These are phyloP conservation scores for Zymoseptoria passerinii DNA, from an alignment of 2,329 filamentous ascomycete species.

Conservation along the genomic window DNA sequence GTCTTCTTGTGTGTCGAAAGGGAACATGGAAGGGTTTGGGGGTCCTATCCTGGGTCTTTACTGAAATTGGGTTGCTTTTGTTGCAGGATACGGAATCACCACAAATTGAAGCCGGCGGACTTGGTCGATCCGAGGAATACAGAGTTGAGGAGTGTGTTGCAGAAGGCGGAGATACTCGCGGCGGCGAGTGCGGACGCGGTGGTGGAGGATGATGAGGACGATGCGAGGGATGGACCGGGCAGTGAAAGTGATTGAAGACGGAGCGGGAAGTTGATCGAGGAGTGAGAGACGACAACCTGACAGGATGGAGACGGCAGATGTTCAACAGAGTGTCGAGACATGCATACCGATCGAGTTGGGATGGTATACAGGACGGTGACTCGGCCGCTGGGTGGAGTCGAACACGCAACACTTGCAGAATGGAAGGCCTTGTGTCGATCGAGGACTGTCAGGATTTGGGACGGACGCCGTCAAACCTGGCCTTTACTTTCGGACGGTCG, in stretches of 20 bases:
- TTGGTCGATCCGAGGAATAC: constrained; percentile 64
- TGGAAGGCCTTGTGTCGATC: neutral
- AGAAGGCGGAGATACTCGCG: constrained; percentile 61
- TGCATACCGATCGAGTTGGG: neutral
- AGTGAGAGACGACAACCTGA: neutral
- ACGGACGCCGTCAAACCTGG: neutral
- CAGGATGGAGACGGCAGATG: neutral
- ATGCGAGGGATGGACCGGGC: constrained; percentile 31
- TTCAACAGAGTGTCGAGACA: neutral
- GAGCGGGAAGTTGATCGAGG: neutral
- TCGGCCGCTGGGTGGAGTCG: neutral
- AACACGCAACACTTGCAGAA: neutral
- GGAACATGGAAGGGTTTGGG: no score
- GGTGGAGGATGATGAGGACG: constrained; percentile 36
- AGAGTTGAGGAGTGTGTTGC: constrained; percentile 54
- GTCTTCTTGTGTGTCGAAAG: no score
- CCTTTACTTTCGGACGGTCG: neutral
- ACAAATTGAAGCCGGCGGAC: constrained; percentile 61
- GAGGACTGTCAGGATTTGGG: neutral
- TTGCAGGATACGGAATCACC: constrained; percentile 56
- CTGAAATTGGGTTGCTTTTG: constrained; percentile 3
- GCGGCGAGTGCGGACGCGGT: constrained; percentile 39
- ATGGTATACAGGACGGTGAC: neutral
- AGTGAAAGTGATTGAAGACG: constrained; percentile 40
- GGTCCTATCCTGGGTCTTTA: no score